phyloP scores from a whole-genome alignment of 768 basidiomycete species.

The Tulasnella calospora region DNA sequence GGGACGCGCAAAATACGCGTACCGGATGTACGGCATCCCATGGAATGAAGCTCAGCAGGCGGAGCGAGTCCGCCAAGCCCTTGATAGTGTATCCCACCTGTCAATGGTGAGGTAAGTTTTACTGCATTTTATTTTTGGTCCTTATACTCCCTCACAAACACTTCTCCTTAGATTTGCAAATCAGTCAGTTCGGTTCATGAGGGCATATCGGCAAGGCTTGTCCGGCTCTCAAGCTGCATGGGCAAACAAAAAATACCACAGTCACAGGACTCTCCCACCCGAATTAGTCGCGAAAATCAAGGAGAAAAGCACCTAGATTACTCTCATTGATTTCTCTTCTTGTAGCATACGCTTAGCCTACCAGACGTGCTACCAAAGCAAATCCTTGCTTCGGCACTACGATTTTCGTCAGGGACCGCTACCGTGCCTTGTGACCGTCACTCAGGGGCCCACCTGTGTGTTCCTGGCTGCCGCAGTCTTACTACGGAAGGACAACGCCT shows the following conservation, averaged over 20 bases:
- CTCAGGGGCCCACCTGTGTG: too few relatives aligned
- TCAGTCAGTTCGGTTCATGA: conserved; percentile 31
- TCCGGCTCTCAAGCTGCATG: conserved; percentile 30
- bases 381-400: too few relatives aligned
- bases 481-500: too few relatives aligned
- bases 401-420: too few relatives aligned
- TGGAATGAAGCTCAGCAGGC: conserved; percentile 37
- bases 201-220: conserved; percentile 33
- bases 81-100: conserved; percentile 34
- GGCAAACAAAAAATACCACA: conserved; percentile 29
- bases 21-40: conserved; percentile 33
- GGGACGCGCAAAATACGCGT: conserved; percentile 39
- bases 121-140: neutral
- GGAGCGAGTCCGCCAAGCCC: conserved; percentile 33
- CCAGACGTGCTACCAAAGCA: too few relatives aligned
- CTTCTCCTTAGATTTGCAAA: conserved; percentile 31
- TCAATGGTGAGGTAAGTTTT: conserved; percentile 28
- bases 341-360: too few relatives aligned
- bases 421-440: too few relatives aligned
- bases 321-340: too few relatives aligned
- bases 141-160: neutral
- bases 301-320: too few relatives aligned
- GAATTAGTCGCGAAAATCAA: neutral
- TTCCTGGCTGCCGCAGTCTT: too few relatives aligned
- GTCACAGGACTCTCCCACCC: conserved; percentile 29